Evolutionary conservation across 108 stramenopile species (phyloP).

Genomic region (Craspedostauros australis): DNA sequence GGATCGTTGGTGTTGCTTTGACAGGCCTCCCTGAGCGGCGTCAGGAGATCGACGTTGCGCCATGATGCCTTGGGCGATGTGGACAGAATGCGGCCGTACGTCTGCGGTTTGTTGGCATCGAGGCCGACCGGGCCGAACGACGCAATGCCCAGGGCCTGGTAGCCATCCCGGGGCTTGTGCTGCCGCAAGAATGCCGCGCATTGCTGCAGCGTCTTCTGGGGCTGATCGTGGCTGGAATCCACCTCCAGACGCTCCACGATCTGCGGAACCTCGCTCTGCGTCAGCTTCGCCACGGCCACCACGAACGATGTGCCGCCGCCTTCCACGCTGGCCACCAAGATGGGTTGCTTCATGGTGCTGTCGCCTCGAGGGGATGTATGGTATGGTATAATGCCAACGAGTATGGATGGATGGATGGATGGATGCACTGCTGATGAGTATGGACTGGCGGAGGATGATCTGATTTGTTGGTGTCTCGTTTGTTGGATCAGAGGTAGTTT

Average conservation of each 20-base stretch:
- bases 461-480: no score
- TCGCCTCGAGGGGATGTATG: no score
- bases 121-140: slow-evolving; percentile 92
- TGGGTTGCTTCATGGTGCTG: background rate
- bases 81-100: slow-evolving; percentile 82
- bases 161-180: slow-evolving; percentile 34
- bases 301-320: slow-evolving; percentile 94
- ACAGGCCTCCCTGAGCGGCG: slow-evolving; percentile 55
- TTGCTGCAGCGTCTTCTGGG: slow-evolving; percentile 36
- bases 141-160: slow-evolving; percentile 85
- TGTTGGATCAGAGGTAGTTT: no score
- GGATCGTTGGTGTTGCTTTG: slow-evolving; percentile 1
- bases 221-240: slow-evolving; percentile 46
- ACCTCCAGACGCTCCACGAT: slow-evolving; percentile 41
- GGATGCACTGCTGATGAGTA: no score
- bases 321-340: slow-evolving; percentile 82
- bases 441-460: no score
- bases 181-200: slow-evolving; percentile 38
- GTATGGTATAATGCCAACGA: no score
- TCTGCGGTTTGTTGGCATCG: slow-evolving; percentile 17
- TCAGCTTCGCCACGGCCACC: slow-evolving; percentile 53
- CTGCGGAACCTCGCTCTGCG: slow-evolving; percentile 19
- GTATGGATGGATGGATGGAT: no score
- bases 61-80: slow-evolving; percentile 88
- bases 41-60: slow-evolving; percentile 70